A percentile compares a stretch with the other conserved stretches of the same genome.
Conservation (phyloP, 768 basidiomycete species). For the Naganishia friedmannii region DNA sequence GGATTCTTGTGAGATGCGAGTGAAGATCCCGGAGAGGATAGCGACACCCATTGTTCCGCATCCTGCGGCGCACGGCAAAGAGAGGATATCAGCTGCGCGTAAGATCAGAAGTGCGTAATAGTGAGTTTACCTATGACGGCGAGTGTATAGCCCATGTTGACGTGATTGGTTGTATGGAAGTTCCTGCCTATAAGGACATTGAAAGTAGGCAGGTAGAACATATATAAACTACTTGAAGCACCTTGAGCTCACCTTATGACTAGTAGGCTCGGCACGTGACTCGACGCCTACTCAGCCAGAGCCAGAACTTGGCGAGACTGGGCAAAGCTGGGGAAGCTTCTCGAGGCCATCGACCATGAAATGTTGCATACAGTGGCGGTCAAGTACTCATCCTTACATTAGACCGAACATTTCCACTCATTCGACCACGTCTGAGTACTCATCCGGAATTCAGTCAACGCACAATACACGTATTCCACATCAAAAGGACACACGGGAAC, state of each 20-base stretch:
- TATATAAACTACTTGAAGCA: background rate
- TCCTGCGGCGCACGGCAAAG: slow-evolving; percentile 55
- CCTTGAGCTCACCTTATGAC: too few relatives aligned
- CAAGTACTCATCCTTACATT: too few relatives aligned
- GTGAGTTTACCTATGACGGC: slow-evolving; percentile 68
- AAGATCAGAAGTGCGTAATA: too few relatives aligned
- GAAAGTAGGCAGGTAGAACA: background rate
- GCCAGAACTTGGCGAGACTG: background rate
- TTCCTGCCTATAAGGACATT: too few relatives aligned
- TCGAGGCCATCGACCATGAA: background rate
- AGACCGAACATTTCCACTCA: too few relatives aligned
- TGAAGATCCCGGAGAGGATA: slow-evolving; percentile 84
- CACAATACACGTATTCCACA: background rate
- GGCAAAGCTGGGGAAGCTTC: background rate
- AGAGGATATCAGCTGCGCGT: too few relatives aligned
- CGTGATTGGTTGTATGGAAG: background rate
- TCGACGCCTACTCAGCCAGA: too few relatives aligned
- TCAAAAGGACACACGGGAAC: background rate
- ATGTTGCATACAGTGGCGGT: too few relatives aligned
- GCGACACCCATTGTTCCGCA: slow-evolving; percentile 99
- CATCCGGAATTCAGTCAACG: background rate
- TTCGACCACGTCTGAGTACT: too few relatives aligned
- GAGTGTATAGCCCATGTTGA: slow-evolving; percentile 81
- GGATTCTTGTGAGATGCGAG: slow-evolving; percentile 61
- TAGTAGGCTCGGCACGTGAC: too few relatives aligned